A percentile compares a stretch with the other conserved stretches of the same genome.
Evolutionary conservation across 148 eudicot genomes (phyloP).

Genomic region (Fagopyrum tataricum): DNA sequence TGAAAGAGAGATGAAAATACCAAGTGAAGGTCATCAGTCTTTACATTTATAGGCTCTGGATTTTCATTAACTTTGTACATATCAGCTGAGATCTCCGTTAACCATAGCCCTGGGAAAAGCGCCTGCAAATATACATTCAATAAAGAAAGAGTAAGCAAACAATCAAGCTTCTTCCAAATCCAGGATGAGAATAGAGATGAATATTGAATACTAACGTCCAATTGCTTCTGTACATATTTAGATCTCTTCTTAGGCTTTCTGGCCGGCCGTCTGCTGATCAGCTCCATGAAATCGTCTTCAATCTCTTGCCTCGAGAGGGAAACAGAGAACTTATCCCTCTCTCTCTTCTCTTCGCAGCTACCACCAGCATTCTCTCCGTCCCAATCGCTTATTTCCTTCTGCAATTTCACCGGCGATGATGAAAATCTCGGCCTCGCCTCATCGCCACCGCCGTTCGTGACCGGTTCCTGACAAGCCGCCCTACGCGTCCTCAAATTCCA

Average conservation of each 20-base stretch:
- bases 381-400: constrained; percentile 14
- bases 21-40: neutral
- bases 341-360: neutral
- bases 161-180: neutral
- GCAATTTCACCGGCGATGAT: constrained; percentile 20
- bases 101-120: constrained; percentile 37
- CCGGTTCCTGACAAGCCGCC: constrained; percentile 38
- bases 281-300: constrained; percentile 31
- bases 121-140: constrained; percentile 22
- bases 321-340: constrained; percentile 29
- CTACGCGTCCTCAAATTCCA: constrained; percentile 75
- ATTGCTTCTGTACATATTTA: constrained; percentile 29
- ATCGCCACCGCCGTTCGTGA: constrained; percentile 8
- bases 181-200: neutral
- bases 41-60: constrained; percentile 30
- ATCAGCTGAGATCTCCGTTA: constrained; percentile 38
- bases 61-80: constrained; percentile 37
- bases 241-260: constrained; percentile 38
- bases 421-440: constrained; percentile 14
- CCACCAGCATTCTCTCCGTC: neutral
- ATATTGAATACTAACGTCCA: constrained; percentile 24
- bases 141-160: neutral
- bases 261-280: constrained; percentile 32
- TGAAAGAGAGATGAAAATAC: neutral
- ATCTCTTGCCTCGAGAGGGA: constrained; percentile 29